phyloP scores from a whole-genome alignment of 208 protist genomes.

The Leishmania amazonensis region DNA sequence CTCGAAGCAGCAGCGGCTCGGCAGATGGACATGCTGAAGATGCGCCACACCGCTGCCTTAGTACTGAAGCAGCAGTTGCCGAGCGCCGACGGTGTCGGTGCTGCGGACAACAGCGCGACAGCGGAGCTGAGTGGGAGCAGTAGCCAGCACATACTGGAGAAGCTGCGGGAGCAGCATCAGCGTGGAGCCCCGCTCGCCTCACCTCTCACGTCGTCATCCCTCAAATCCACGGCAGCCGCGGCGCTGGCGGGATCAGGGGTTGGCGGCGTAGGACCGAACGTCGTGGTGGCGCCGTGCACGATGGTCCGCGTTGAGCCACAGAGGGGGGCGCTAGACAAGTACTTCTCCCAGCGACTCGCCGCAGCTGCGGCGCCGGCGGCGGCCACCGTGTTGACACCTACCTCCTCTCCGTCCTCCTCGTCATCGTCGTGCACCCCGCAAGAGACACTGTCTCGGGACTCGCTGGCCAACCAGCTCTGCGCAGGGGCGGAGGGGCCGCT shows the following conservation, averaged over 20 bases:
- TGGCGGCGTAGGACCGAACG: slow-evolving; percentile 12
- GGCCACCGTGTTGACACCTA: neutral
- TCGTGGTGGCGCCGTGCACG: slow-evolving; percentile 61
- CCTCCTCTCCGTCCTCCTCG: neutral
- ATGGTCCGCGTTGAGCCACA: slow-evolving; percentile 82
- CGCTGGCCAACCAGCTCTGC: neutral
- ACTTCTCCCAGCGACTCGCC: slow-evolving; percentile 41
- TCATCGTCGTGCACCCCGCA: neutral
- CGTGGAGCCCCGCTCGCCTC: slow-evolving; percentile 29
- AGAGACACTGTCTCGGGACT: neutral
- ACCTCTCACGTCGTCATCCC: slow-evolving; percentile 28
- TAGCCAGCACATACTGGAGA: slow-evolving; percentile 31
- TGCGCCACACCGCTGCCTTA: slow-evolving; percentile 39
- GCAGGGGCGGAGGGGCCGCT: neutral
- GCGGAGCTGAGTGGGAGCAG: slow-evolving; percentile 25
- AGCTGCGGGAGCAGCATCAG: slow-evolving; percentile 32
- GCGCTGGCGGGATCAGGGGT: neutral
- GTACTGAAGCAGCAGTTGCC: slow-evolving; percentile 33
- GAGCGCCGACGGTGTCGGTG: slow-evolving; percentile 10
- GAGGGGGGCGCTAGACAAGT: slow-evolving; percentile 72
- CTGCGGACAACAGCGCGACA: neutral
- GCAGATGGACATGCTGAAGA: slow-evolving; percentile 66
- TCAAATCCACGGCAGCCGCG: neutral
- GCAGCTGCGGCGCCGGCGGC: neutral
- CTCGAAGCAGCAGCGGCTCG: slow-evolving; percentile 58